Percentiles rank a stretch among this genome's conserved stretches.
Evolutionary conservation across 2,329 filamentous ascomycete species (phyloP).

Genomic region (Neoascochyta sp.): DNA sequence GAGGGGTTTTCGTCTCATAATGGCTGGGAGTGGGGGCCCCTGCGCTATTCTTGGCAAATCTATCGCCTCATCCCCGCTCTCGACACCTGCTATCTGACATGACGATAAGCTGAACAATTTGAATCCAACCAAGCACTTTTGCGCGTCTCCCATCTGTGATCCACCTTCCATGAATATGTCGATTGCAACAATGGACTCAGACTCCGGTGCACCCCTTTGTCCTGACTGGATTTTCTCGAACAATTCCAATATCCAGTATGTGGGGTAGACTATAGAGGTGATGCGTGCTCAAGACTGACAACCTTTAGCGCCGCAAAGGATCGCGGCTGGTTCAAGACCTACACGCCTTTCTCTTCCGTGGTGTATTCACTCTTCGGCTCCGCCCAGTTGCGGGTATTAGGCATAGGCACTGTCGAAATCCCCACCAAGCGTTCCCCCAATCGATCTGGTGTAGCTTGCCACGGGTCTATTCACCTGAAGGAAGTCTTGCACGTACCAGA

Average conservation of each 20-base stretch:
- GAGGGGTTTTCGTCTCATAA: no score
- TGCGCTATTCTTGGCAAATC: no score
- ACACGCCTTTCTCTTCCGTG: slow-evolving; percentile 13
- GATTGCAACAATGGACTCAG: neutral
- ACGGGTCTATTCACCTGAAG: slow-evolving; percentile 7
- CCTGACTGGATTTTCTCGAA: slow-evolving; percentile 11
- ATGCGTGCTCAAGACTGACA: no score
- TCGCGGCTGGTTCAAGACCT: slow-evolving; percentile 17
- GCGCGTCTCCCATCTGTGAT: no score
- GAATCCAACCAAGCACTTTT: no score
- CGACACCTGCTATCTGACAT: no score
- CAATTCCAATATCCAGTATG: slow-evolving; percentile 14
- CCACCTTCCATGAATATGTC: no score
- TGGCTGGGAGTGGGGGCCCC: no score
- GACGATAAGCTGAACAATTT: no score
- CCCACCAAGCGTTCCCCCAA: slow-evolving; percentile 7
- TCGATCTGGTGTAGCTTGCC: slow-evolving; percentile 2
- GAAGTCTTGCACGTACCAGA: slow-evolving; percentile 15
- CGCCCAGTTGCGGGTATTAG: slow-evolving; percentile 4
- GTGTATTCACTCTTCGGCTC: slow-evolving; percentile 2
- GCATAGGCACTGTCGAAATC: slow-evolving; percentile 14
- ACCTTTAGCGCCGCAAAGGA: slow-evolving; percentile 10
- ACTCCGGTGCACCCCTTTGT: slow-evolving; percentile 2
- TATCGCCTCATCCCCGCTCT: no score
- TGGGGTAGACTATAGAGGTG: no score